Evolutionary conservation across 441 rosid genomes (phyloP), one percentile per base, ranked within the genome.

Genomic region (Bruguiera hainesii): DNA sequence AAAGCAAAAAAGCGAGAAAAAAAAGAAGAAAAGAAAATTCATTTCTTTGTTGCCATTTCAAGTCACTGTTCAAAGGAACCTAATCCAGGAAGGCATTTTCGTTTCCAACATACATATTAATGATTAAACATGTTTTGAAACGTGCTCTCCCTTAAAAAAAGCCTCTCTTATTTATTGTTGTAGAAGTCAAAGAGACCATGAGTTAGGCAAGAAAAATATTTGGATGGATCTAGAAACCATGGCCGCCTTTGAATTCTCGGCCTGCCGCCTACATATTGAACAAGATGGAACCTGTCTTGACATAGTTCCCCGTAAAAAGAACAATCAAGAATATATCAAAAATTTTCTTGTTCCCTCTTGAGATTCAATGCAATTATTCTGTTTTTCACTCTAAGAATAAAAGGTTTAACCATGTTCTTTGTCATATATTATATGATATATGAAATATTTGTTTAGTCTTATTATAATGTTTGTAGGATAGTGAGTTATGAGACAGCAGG

Each of bases 201-300:
- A 65, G 67, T 33, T 63, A 26, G 16, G 37, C 53, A 66, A 50
- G 60, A 48, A 59, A 62, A 39, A 28, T 42, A 39, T 28, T 23
- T 10, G 21, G 7, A 13, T 1, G 26, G 39, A 16, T 42, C 71
- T 48, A 25, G 2, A 56, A 31, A 63, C 15, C 59, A 28, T 33
- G 30, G 64, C 78, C 62, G 71, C 72, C 70, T 42, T 33, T 60
- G 46, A 50, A 35, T 69, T 69, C 49, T 65, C 46, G 2, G 50
- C 13, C 19, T 74, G 78, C 69, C 73, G 62, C 76, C 72, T 55
- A 6, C 5, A 37, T 33, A 26, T 19, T 53, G 30, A 48, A 65
- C 83, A 79, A 31, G 66, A 59, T 64, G 26, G 56, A 16, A 59
- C 25, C 46, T 58, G 53, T 25, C 61, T 60, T 37, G 52, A 26